Base-by-base conservation (phyloP, 805 yeast species). In the Lipomyces spencermartinsiae region DNA sequence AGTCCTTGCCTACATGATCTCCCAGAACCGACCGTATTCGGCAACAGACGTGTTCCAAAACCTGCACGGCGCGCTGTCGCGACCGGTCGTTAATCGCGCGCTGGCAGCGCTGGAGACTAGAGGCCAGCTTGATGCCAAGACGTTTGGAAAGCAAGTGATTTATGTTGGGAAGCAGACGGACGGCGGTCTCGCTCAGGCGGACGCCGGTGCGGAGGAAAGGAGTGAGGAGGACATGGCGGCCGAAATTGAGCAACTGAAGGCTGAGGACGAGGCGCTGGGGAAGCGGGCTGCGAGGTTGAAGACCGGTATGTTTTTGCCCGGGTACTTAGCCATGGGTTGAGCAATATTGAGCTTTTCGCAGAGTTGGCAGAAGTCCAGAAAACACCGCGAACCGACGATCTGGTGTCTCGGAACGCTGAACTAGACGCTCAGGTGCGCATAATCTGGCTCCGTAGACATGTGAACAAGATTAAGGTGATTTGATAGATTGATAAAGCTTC, bases 1-100 rank as follows among this genome's bases (percentile, higher is more conserved):
- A 14, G 66, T 71, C 25, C 64, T 66, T 16, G 61, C 46, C 10
- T 71, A 71, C 59, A 66, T 71, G 72, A 12, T 19, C 22, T 22
- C 58, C 31, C 73, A 70, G 59, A 71, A 71, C 56, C 61, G 74
- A 19, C 74, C 74, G 22, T 71, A 71, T 56, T 71, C 74, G 12
- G 68, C 69, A 16, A 62, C 46, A 7, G 74, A 71, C 55, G 65
- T 71, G n/a, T 55, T 64, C 39, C 69, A 62, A 51, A 71, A 71
- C 56, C 61, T 71, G 31, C 74, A 68, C 51, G 59, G 62, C 9
- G 34, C 59, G 7, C 22, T 71, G 29, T 61, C 71, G 22, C 55
- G 66, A 6, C 53, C 72, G 16, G 68, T 29, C 2, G 65, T 68
- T 4, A 61, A 60, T 31, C 69, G 69, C 37, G 71, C 72, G 25